Percentiles rank a stretch among this genome's conserved stretches.
Conservation (phyloP, 2,329 filamentous ascomycete species). For the Pseudogymnoascus sp. region DNA sequence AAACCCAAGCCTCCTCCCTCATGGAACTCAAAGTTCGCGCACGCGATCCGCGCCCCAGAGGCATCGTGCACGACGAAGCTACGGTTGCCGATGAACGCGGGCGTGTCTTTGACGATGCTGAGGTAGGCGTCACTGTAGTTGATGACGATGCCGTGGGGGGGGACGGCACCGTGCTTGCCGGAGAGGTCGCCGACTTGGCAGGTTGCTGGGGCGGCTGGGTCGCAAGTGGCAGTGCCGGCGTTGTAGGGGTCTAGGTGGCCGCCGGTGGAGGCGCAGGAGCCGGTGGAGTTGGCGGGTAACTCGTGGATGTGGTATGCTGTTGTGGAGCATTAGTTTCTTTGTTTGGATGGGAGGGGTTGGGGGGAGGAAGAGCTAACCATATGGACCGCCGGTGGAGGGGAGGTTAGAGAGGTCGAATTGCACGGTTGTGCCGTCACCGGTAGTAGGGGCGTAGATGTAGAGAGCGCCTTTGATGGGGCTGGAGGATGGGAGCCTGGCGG, state of each 20-base stretch:
- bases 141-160: constrained; percentile 39
- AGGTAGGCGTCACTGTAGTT: constrained; percentile 51
- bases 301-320: constrained; percentile 65
- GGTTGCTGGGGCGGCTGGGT: constrained; percentile 47
- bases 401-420: constrained; percentile 49
- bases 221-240: constrained; percentile 50
- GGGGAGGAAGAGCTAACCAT: constrained; percentile 35
- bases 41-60: constrained; percentile 57
- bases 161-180: constrained; percentile 64
- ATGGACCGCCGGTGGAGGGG: constrained; percentile 46
- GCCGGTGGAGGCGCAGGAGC: constrained; percentile 63
- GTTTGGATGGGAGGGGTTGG: no score
- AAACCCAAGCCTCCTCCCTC: neutral
- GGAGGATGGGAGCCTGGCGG: constrained; percentile 44
- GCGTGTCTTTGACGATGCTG: constrained; percentile 43
- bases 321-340: no score
- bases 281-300: constrained; percentile 53
- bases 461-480: constrained; percentile 49
- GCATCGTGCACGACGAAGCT: constrained; percentile 57
- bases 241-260: constrained; percentile 64
- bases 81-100: constrained; percentile 56
- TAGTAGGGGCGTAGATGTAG: constrained; percentile 39
- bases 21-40: constrained; percentile 48
- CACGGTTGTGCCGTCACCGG: constrained; percentile 46
- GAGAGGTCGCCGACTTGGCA: constrained; percentile 72